Evolutionary conservation across 2,329 filamentous ascomycete genomes (phyloP), one percentile per base, ranked within the genome.

Genomic region (Neonectria punicea): DNA sequence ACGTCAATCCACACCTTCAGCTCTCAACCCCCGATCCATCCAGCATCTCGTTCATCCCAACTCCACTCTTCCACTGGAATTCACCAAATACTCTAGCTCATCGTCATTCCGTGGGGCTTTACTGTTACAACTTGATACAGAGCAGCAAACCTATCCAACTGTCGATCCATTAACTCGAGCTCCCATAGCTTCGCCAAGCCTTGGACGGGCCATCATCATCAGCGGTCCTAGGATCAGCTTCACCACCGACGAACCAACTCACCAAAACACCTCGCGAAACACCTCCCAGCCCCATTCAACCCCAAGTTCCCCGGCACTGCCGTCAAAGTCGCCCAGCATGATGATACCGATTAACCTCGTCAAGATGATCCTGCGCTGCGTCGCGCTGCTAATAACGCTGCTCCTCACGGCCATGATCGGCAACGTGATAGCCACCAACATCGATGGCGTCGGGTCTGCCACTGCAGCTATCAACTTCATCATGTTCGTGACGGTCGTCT

Each of bases 401-500:
- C 79, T 89, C 69, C 77, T 84, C 60, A 87, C 86, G 2, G 86
- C 82, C 36, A 82, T 89, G 61, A 82, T 88, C 68, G 87, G 87
- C 73, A 89, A 88, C 69, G 83, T 88, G 73, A 87, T 89, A 65
- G 84, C 84, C 55, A 78, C 65, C 73, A 86, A 86, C 74, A 73
- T 79, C 56, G 76, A 81, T 71, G 83, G 81, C 57, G 76, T 80
- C 20, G 73, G 73, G 22, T 78, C 80, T 13, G 82, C 82, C 65
- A 77, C 73, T 65, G 79, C 83, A n/a, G 81, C 85, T 68, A 76
- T 89, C 77, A 88, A 89, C 80, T 89, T 87, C 76, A 83, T 87
- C 78, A 90, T 94, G 82, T 94, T 94, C 78, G 87, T 90, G 69
- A 83, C 87, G 39, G 86, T 87, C 1, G 83, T 92, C 67, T 85